These are phyloP conservation scores for Apostasia shenzhenica DNA, from an alignment of 106 monocot species.

Conservation along the genomic window DNA sequence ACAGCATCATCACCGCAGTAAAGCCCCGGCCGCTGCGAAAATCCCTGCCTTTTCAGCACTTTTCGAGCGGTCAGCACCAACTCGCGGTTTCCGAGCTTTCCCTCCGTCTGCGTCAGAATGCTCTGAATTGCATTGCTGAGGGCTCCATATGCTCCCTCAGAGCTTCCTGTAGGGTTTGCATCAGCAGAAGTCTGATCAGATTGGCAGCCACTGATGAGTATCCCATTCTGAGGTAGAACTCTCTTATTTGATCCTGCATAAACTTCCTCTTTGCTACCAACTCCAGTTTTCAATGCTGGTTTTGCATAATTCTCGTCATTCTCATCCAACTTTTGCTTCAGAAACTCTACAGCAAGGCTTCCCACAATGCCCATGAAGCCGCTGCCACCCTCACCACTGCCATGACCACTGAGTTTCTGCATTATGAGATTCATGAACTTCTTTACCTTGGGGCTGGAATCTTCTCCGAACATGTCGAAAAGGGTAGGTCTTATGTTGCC, in stretches of 20 bases:
- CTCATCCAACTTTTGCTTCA: constrained; percentile 62
- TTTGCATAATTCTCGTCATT: constrained; percentile 54
- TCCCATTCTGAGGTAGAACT: constrained; percentile 53
- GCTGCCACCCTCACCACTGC: constrained; percentile 7
- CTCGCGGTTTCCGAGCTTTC: constrained; percentile 23
- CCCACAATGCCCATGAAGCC: constrained; percentile 67
- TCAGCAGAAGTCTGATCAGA: constrained; percentile 76
- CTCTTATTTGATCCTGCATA: constrained; percentile 60
- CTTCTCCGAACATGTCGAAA: constrained; percentile 85
- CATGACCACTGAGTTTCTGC: constrained; percentile 41
- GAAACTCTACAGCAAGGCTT: constrained; percentile 63
- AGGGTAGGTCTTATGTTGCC: constrained; percentile 78
- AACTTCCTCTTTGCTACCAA: constrained; percentile 39
- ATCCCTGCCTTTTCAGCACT: constrained; percentile 28
- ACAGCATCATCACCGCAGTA: constrained; percentile 81
- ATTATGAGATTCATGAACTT: constrained; percentile 89
- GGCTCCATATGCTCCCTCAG: constrained; percentile 50
- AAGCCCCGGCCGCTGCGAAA: constrained; percentile 70
- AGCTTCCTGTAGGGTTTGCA: constrained; percentile 19
- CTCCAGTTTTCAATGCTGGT: constrained; percentile 55
- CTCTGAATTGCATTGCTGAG: constrained; percentile 54
- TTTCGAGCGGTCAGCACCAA: constrained; percentile 35
- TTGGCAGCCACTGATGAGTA: constrained; percentile 85
- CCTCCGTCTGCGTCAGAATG: constrained; percentile 31
- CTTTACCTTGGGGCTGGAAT: constrained; percentile 91